A percentile compares a stretch with the other conserved stretches of the same genome.
These are phyloP conservation scores for Strigomonas galati DNA, from an alignment of 208 protist species.

Conservation along the genomic window DNA sequence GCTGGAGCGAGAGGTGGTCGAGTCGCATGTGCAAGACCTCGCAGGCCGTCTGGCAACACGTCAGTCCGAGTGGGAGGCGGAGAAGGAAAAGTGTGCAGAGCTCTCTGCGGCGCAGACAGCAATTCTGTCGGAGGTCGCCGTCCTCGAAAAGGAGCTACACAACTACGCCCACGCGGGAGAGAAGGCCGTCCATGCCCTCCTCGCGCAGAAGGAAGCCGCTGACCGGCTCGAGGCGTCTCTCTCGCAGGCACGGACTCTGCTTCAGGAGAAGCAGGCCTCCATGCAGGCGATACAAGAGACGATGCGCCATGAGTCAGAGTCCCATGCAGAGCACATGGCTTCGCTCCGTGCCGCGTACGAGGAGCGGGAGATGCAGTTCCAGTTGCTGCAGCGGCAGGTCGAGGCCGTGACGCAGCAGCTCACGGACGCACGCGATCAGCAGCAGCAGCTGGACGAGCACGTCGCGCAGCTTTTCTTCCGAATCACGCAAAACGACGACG, in stretches of 20 bases:
- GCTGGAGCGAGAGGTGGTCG: background rate
- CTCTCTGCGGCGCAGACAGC: background rate
- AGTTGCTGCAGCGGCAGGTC: background rate
- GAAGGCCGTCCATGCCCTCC: slow-evolving; percentile 14
- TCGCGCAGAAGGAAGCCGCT: background rate
- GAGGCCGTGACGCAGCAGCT: slow-evolving; percentile 13
- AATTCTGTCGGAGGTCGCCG: background rate
- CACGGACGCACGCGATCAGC: slow-evolving; percentile 8
- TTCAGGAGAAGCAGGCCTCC: background rate
- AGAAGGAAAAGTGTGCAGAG: background rate
- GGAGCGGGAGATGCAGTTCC: slow-evolving; percentile 4
- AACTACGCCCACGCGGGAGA: slow-evolving; percentile 25
- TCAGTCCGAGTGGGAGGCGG: background rate
- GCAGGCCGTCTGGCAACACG: background rate
- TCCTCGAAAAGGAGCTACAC: slow-evolving; percentile 14
- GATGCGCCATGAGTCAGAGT: slow-evolving; percentile 3
- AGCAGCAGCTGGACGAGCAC: slow-evolving; percentile 13
- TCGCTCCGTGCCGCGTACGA: background rate
- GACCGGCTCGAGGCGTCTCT: slow-evolving; percentile 3
- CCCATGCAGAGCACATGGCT: background rate
- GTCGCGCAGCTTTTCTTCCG: background rate
- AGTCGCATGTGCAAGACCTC: background rate
- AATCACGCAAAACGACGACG: background rate
- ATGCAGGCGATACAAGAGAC: background rate
- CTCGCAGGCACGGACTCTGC: background rate